A percentile compares a stretch with the other conserved stretches of the same genome.
phyloP scores from a whole-genome alignment of 176 grass and related monocot species.

The Triticum urartu region DNA sequence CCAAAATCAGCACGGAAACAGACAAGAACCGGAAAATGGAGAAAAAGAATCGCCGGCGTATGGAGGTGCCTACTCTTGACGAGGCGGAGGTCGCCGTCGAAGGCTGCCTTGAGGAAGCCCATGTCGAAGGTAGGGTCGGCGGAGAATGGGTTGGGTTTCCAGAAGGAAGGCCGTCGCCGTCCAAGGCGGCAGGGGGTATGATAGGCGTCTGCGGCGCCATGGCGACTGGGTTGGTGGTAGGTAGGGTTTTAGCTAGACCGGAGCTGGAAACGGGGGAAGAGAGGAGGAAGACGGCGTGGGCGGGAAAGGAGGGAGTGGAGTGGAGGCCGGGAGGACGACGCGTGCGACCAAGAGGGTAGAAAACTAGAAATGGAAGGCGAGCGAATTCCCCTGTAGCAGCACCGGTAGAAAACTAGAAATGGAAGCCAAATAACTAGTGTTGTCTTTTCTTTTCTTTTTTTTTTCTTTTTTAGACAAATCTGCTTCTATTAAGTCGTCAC shows the following conservation, averaged over 20 bases:
- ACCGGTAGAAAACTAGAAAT: too few relatives aligned
- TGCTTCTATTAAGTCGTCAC: too few relatives aligned
- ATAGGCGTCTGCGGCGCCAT: neutral
- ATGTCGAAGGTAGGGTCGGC: neutral
- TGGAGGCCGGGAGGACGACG: too few relatives aligned
- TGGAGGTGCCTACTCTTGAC: neutral
- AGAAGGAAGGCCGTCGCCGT: neutral
- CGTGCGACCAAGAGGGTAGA: too few relatives aligned
- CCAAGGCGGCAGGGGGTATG: neutral
- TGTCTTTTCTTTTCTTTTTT: too few relatives aligned
- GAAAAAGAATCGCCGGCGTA: neutral
- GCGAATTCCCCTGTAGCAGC: too few relatives aligned
- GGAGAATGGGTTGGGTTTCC: neutral
- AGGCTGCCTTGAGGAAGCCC: neutral
- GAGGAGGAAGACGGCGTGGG: neutral
- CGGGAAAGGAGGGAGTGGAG: neutral
- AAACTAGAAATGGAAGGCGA: too few relatives aligned
- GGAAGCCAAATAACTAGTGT: too few relatives aligned
- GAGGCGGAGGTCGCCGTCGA: neutral
- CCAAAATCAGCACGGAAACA: neutral
- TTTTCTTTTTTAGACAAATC: too few relatives aligned
- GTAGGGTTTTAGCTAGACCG: conserved; percentile 1
- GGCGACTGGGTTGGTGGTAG: neutral
- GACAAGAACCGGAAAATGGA: neutral
- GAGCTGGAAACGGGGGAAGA: neutral